Conservation (phyloP, 164 flowering plant species). For the Macadamia tetraphylla region DNA sequence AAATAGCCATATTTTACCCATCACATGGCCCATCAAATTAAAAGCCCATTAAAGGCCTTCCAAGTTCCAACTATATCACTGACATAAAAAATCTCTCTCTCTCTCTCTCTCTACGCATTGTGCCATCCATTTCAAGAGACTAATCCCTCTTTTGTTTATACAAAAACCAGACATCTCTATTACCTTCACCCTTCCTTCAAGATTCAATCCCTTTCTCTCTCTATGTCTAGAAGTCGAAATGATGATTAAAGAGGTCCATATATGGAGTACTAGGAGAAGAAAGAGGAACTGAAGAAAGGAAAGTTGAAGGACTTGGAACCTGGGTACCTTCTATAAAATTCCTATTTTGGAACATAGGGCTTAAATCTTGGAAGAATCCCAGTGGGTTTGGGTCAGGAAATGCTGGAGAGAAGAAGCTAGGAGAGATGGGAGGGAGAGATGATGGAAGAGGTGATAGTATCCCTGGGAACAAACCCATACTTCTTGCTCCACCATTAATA, state of each 20-base stretch:
- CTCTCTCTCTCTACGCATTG: not conserved
- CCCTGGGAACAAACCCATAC: constrained; percentile 36
- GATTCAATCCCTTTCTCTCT: no score
- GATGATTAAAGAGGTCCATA: constrained; percentile 42
- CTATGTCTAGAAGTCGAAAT: constrained; percentile 22
- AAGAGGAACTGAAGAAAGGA: constrained; percentile 29
- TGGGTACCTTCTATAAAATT: constrained; percentile 23
- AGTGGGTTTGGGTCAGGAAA: constrained; percentile 21
- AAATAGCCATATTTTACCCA: not conserved
- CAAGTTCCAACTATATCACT: no score
- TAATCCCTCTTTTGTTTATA: no score
- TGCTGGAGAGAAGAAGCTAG: constrained; percentile 58
- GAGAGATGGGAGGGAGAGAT: constrained; percentile 44
- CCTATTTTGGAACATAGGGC: constrained; percentile 35
- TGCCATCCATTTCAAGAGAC: no score
- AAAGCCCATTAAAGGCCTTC: not conserved
- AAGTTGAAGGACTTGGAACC: constrained; percentile 39
- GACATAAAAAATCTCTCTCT: no score
- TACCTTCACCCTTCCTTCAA: no score
- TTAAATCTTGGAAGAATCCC: constrained; percentile 32
- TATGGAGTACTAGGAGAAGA: constrained; percentile 40
- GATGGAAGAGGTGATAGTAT: constrained; percentile 80
- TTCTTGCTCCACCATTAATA: constrained; percentile 3
- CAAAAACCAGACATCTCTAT: no score
- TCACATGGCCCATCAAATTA: not conserved